A percentile compares a stretch with the other conserved stretches of the same genome.
These are phyloP conservation scores for Saccharomycopsis amapae DNA, from an alignment of 805 yeast species.

Conservation along the genomic window DNA sequence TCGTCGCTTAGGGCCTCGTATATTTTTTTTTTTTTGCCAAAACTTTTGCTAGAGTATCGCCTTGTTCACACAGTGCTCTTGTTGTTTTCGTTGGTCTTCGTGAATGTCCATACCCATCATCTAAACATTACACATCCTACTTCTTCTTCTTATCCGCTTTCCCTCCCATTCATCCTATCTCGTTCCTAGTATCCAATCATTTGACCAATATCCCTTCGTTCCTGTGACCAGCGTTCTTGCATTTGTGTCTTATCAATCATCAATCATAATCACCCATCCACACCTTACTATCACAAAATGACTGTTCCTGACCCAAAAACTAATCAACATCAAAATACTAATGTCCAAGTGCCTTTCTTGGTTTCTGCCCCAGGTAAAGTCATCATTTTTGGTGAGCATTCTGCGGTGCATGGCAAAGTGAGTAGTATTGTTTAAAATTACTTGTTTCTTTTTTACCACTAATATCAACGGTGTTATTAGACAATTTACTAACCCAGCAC, in stretches of 20 bases:
- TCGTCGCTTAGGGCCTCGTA: no score
- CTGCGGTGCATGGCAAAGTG: slow-evolving; percentile 80
- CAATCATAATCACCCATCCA: no score
- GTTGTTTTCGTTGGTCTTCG: no score
- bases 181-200: no score
- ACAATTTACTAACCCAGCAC: not conserved
- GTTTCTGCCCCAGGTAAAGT: slow-evolving; percentile 97
- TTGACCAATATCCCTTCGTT: no score
- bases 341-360: slow-evolving; percentile 42
- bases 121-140: not conserved
- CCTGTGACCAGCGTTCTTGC: no score
- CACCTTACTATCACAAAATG: no score
- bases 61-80: no score
- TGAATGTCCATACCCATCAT: not conserved
- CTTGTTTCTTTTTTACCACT: not conserved
- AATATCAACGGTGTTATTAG: not conserved
- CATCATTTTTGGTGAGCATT: slow-evolving; percentile 92
- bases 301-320: slow-evolving; percentile 1
- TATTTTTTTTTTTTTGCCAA: no score
- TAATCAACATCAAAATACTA: no score
- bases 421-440: slow-evolving; percentile 20
- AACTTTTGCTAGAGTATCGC: no score
- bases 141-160: not conserved
- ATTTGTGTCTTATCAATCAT: no score
- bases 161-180: not conserved